Evolutionary conservation across 2,329 filamentous ascomycete genomes (phyloP), one percentile per base, ranked within the genome.

Genomic region (Tolypocladium tropicale): DNA sequence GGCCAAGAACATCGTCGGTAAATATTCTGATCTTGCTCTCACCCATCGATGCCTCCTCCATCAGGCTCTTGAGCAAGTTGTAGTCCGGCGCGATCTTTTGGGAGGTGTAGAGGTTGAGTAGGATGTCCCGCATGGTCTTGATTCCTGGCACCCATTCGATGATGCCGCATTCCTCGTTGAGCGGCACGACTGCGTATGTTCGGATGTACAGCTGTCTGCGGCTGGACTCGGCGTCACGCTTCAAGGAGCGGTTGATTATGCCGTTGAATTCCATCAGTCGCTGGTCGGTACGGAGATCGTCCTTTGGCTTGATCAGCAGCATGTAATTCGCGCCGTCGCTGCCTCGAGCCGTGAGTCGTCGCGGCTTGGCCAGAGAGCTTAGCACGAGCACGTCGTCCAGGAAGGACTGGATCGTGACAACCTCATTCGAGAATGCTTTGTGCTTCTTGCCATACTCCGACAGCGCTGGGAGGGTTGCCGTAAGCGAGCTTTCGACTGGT

Each of bases 141-240:
- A 99, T 85, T 10, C 94, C 94, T 64, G 96, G 90, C 33, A 99
- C 91, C 94, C 94, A 99, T 74, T 99, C 94, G 63, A 99, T 96
- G 60, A 96, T 87, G 57, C 94, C 94, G 62, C 94, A 97, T 72
- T 97, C 93, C 72, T 99, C 95, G 68, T 96, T 97, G 52, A 99
- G 77, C 2, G 94, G 95, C 5, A 93, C 96, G 14, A 99, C 95
- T 7, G 90, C 91, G 65, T 99, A 99, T 0, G 94, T 99, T 67
- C 92, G 91, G 72, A 99, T 96, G 69, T 95, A 95, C 55, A 99
- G 80, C 61, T 94, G 89, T 18, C 94, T 84, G 68, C 90, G 88
- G 70, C 89, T 95, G 18, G 91, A 89, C 67, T 96, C 92, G 2
- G 92, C 86, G 65, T 97, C 92, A 59, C 89, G 85, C 68, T 96